A percentile compares a stretch with the other conserved stretches of the same genome.
phyloP scores from a whole-genome alignment of 192 early-diverging fungal genomes.

The Endogone sp. region DNA sequence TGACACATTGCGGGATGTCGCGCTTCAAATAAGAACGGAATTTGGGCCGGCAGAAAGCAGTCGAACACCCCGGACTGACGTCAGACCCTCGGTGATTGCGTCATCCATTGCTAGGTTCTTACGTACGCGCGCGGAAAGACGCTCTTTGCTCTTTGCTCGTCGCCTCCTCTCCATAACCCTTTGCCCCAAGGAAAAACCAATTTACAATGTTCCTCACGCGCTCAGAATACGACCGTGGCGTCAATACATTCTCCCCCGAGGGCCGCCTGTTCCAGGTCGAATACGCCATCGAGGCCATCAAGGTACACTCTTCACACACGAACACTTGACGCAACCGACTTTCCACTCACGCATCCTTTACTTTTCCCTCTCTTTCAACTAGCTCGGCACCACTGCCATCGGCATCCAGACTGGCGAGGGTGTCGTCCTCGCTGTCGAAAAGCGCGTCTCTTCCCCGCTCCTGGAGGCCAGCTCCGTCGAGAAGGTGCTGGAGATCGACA shows the following conservation, averaged over 20 bases:
- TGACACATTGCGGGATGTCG: too few relatives aligned
- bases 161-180: too few relatives aligned
- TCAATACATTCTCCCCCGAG: slow-evolving; percentile 99
- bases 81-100: too few relatives aligned
- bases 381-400: slow-evolving; percentile 95
- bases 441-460: slow-evolving; percentile 90
- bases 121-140: too few relatives aligned
- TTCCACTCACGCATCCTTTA: slow-evolving; percentile 1
- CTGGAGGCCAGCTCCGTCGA: slow-evolving; percentile 94
- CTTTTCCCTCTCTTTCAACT: slow-evolving; percentile 5
- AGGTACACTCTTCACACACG: slow-evolving; percentile 49
- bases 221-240: slow-evolving; percentile 98
- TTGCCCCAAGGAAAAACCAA: too few relatives aligned
- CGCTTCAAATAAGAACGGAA: too few relatives aligned
- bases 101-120: too few relatives aligned
- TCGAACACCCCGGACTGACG: too few relatives aligned
- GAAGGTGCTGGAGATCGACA: slow-evolving; percentile 97
- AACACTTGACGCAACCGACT: not conserved
- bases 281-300: slow-evolving; percentile 99
- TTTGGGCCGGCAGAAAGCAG: too few relatives aligned
- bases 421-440: slow-evolving; percentile 95
- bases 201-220: slow-evolving; percentile 69
- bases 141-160: too few relatives aligned
- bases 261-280: slow-evolving; percentile 99
- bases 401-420: slow-evolving; percentile 96